Percentiles rank a stretch among this genome's conserved stretches.
Conservation (phyloP, 495 filamentous ascomycete genomes). For the Neurospora sp. region DNA sequence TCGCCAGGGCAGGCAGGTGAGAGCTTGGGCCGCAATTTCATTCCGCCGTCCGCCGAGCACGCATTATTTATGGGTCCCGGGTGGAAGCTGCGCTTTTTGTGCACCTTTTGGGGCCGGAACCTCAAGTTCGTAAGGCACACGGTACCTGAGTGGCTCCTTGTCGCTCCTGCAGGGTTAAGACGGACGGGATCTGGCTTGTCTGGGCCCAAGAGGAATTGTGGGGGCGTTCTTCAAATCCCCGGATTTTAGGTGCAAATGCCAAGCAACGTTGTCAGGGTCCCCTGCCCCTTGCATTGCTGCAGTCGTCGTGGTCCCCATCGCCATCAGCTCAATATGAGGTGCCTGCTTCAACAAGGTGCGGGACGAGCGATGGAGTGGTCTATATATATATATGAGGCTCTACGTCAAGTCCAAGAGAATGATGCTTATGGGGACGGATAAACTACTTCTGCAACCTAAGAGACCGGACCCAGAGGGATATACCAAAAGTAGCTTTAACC, state of each 20-base stretch:
- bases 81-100: neutral
- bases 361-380: neutral
- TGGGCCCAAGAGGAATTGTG: neutral
- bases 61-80: neutral
- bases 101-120: neutral
- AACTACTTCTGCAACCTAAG: neutral
- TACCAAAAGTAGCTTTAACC: neutral
- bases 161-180: neutral
- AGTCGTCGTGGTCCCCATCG: neutral
- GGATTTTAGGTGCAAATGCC: neutral
- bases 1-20: neutral
- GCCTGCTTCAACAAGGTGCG: neutral
- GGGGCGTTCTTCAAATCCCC: neutral
- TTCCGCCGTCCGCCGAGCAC: conserved; percentile 8
- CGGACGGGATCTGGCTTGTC: neutral
- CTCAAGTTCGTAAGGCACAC: neutral
- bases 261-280: neutral
- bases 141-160: neutral
- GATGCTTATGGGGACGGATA: neutral
- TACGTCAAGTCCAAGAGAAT: neutral
- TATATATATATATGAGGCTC: neutral
- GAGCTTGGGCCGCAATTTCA: conserved; percentile 11
- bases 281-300: neutral
- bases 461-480: neutral
- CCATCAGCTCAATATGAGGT: neutral